Conservation (phyloP, 2,329 filamentous ascomycete genomes). For the Alternaria sp. region DNA sequence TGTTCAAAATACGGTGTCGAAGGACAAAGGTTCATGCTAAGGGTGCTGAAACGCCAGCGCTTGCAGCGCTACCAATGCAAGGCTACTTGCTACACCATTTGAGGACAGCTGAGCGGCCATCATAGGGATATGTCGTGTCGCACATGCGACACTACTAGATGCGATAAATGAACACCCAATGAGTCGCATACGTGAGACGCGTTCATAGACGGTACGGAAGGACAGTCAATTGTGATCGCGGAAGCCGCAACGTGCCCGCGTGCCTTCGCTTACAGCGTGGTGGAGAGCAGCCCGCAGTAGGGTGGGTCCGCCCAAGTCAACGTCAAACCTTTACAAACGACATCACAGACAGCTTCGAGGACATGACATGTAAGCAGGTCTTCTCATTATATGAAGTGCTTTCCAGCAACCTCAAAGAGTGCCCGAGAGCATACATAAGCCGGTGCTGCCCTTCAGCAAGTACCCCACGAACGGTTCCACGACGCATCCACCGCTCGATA, state of each 20-base stretch:
- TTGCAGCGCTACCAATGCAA: conserved; percentile 23
- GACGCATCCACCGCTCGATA: conserved; percentile 23
- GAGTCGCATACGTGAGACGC: neutral
- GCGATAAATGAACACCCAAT: neutral
- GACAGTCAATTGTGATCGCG: conserved; percentile 4
- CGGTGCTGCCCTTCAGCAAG: conserved; percentile 27
- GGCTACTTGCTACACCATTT: conserved; percentile 12
- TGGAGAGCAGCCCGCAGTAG: conserved; percentile 11
- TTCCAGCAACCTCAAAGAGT: conserved; percentile 27
- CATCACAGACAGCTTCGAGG: conserved; percentile 24
- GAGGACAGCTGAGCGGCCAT: conserved; percentile 7
- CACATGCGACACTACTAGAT: neutral
- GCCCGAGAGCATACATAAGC: conserved; percentile 34
- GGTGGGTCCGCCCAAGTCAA: conserved; percentile 6
- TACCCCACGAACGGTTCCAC: conserved; percentile 27
- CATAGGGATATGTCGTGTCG: neutral
- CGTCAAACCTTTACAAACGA: conserved; percentile 15
- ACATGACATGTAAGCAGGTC: conserved; percentile 13
- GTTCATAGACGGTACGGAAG: neutral
- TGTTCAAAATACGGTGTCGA: conserved; percentile 6
- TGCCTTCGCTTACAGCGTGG: conserved; percentile 18
- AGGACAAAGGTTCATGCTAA: conserved; percentile 6
- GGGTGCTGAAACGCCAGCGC: conserved; percentile 17
- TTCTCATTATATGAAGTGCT: conserved; percentile 30
- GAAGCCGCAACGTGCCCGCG: conserved; percentile 8